Evolutionary conservation across 176 grass and related monocot genomes (phyloP), one percentile per base, ranked within the genome.

Genomic region (Luzula sylvatica): DNA sequence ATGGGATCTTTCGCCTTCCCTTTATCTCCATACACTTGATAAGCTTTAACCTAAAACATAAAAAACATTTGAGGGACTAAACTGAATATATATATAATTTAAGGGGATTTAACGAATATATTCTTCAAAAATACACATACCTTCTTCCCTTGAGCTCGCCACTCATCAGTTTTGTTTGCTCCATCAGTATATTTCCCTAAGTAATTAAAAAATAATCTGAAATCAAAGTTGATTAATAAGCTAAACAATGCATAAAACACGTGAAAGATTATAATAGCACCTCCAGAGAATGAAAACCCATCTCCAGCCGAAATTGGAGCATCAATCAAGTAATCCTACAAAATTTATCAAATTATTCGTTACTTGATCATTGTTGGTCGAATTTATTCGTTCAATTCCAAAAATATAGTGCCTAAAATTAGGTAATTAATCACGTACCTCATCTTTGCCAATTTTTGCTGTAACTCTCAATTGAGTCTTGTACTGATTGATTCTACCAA

Each of bases 1-100:
- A 96, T 82, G 16, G 90, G 84, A 61, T 96, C 90, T 49, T 86
- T 96, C 42, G 84, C 90, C 56, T 86, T 96, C 50, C 75, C 90
- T 57, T 82, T 96, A 52, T 73, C 65, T 29, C 90, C 77, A 38
- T 86, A 89, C 38, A 89, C 56, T 20, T 63, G 65, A 79, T 96
- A 57, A 48, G 90, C 90, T 52, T 89, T 86, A 23, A 96, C 71
- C 90, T 96, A 65, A 38, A 38, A 43, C 51, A 42, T 17, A 20
- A 42, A 26, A 19, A 66, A 16, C 7, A 9, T 50, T 20, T n/a
- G 3, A 22, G 5, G 18, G 39, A 18, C 22, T 28, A 19, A 35
- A 67, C 38, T 54, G 28, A 53, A 38, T 15, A 35, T 26, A 46
- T 29, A 20, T n/a, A 7, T 9, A 38, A 13, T 67, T 53, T 16